These are phyloP conservation scores for Fusarium multiceps DNA, from an alignment of 2,329 filamentous ascomycete species.

Conservation along the genomic window DNA sequence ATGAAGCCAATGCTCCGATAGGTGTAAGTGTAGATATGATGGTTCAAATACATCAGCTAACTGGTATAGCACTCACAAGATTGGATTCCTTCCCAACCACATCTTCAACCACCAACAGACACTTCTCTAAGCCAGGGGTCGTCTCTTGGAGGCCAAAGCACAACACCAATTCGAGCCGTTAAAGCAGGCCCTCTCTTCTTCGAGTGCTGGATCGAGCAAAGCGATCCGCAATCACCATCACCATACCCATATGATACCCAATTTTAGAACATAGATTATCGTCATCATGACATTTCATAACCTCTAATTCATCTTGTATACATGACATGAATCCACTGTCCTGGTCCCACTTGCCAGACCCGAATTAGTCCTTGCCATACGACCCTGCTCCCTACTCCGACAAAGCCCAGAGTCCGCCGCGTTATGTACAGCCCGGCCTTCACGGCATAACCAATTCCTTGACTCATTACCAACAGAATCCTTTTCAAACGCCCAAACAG, in stretches of 20 bases:
- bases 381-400: conserved; percentile 40
- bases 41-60: conserved; percentile 10
- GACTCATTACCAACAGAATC: conserved; percentile 27
- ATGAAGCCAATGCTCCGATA: conserved; percentile 68
- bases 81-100: conserved; percentile 68
- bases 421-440: conserved; percentile 39
- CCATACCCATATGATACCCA: conserved; percentile 21
- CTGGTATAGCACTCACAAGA: conserved; percentile 65
- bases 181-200: conserved; percentile 70
- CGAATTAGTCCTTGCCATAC: conserved; percentile 31
- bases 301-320: conserved; percentile 39
- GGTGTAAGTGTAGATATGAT: conserved; percentile 57
- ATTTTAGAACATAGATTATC: conserved; percentile 28
- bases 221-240: conserved; percentile 4
- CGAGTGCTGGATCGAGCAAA: conserved; percentile 71
- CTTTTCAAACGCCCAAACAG: conserved; percentile 35
- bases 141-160: conserved; percentile 54
- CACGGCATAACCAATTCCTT: conserved; percentile 34
- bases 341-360: conserved; percentile 39
- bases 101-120: conserved; percentile 54
- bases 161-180: conserved; percentile 64
- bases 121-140: conserved; percentile 46
- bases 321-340: conserved; percentile 33
- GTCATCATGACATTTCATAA: conserved; percentile 43
- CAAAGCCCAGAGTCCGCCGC: conserved; percentile 27